Evolutionary conservation across 164 flowering plant species (phyloP).

Genomic region (Stephania yunnanensis): DNA sequence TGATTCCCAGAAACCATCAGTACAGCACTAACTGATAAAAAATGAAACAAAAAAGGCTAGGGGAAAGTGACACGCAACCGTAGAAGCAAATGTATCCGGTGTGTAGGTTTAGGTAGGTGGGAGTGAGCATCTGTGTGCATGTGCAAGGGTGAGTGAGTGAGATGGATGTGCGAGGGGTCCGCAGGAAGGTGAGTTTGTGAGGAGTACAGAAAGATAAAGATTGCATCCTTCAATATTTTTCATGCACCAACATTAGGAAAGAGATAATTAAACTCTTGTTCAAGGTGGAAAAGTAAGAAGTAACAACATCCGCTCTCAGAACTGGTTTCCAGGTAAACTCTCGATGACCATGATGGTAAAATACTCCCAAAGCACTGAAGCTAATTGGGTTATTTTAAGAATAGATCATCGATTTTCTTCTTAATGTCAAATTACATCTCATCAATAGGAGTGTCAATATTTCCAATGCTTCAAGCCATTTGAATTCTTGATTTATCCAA

Average conservation of each 20-base stretch:
- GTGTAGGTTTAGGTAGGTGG: no score
- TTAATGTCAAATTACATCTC: no score
- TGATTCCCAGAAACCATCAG: background rate
- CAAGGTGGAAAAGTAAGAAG: no score
- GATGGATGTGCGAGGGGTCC: background rate
- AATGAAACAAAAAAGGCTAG: background rate
- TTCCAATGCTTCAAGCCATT: no score
- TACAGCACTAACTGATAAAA: background rate
- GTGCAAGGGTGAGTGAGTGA: background rate
- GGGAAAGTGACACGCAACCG: background rate
- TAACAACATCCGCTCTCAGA: no score
- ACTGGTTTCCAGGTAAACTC: no score
- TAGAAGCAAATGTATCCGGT: background rate
- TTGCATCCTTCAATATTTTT: background rate
- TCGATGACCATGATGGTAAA: no score
- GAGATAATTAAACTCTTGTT: background rate
- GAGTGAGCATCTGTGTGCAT: background rate
- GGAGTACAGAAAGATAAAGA: background rate
- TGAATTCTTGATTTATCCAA: no score
- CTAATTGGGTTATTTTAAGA: no score
- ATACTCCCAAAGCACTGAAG: no score
- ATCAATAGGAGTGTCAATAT: no score
- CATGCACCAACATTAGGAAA: background rate
- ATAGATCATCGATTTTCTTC: no score
- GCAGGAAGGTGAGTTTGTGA: background rate